phyloP scores from a whole-genome alignment of 2,329 filamentous ascomycete species.

The Penicillium sp. region DNA sequence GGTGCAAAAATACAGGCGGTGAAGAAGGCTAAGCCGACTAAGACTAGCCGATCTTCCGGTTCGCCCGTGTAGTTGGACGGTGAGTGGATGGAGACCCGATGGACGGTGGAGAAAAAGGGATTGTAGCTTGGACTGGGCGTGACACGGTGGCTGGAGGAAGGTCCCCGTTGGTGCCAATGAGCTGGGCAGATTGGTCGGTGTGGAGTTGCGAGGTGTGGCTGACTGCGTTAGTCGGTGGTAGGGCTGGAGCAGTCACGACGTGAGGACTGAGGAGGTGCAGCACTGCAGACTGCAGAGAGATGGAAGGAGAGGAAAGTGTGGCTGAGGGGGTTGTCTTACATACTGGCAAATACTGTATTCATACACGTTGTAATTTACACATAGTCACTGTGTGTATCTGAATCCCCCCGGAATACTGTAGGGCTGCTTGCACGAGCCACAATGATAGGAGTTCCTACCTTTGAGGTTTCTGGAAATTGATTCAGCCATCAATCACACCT shows the following conservation, averaged over 20 bases:
- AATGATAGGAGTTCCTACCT: too few relatives aligned
- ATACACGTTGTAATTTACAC: too few relatives aligned
- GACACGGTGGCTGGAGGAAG: slow-evolving; percentile 11
- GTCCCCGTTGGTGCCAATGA: slow-evolving; percentile 11
- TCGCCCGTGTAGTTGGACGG: background rate
- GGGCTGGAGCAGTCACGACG: slow-evolving; percentile 13
- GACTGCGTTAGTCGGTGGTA: slow-evolving; percentile 14
- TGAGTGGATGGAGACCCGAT: slow-evolving; percentile 4
- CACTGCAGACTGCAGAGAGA: background rate
- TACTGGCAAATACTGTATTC: background rate
- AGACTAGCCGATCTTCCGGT: slow-evolving; percentile 8
- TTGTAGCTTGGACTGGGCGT: background rate
- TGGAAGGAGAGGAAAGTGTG: background rate
- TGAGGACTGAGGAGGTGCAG: too few relatives aligned
- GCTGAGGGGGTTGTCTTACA: background rate
- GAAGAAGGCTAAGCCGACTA: slow-evolving; percentile 5
- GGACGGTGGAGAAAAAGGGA: background rate
- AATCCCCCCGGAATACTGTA: too few relatives aligned
- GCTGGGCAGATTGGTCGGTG: background rate
- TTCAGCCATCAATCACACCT: too few relatives aligned
- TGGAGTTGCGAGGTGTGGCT: slow-evolving; percentile 20
- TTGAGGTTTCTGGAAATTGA: too few relatives aligned
- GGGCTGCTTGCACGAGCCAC: too few relatives aligned
- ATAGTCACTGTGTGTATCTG: too few relatives aligned
- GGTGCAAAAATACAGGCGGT: slow-evolving; percentile 16